phyloP scores from a whole-genome alignment of 495 filamentous ascomycete genomes.

The Physcia stellaris region DNA sequence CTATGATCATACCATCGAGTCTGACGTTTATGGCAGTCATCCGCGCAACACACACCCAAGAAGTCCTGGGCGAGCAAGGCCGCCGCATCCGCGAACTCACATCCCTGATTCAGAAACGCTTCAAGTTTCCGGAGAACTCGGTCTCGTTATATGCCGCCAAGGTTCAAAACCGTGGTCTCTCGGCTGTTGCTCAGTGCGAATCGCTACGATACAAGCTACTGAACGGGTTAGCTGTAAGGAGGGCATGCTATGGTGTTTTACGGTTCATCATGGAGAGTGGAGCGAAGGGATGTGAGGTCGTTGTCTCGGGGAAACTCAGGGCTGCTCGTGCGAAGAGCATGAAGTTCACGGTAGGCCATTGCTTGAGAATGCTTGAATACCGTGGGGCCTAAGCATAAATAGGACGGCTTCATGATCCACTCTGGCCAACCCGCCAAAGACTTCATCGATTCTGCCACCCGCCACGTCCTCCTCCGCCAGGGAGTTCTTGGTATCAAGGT shows the following conservation, averaged over 20 bases:
- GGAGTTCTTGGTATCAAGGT: slow-evolving; percentile 99
- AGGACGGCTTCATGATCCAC: slow-evolving; percentile 99
- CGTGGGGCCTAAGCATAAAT: slow-evolving; percentile 4
- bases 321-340: slow-evolving; percentile 99
- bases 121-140: slow-evolving; percentile 99
- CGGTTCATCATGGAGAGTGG: slow-evolving; percentile 99
- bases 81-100: slow-evolving; percentile 99
- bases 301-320: slow-evolving; percentile 95
- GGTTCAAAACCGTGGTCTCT: slow-evolving; percentile 99
- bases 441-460: slow-evolving; percentile 96
- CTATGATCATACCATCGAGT: too few species aligned
- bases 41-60: slow-evolving; percentile 98
- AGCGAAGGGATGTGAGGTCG: slow-evolving; percentile 98
- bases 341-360: slow-evolving; percentile 84
- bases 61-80: slow-evolving; percentile 98
- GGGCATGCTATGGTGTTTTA: slow-evolving; percentile 98
- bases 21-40: too few species aligned
- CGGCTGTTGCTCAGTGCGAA: slow-evolving; percentile 99
- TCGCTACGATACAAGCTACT: slow-evolving; percentile 99
- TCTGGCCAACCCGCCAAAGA: slow-evolving; percentile 98
- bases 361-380: not conserved
- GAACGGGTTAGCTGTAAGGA: slow-evolving; percentile 92
- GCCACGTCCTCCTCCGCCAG: slow-evolving; percentile 98
- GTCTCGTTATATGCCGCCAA: slow-evolving; percentile 99
- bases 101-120: slow-evolving; percentile 99